Percentiles rank a stretch among this genome's conserved stretches.
phyloP scores from a whole-genome alignment of 108 stramenopile species.

The Skeletonema menzelii region DNA sequence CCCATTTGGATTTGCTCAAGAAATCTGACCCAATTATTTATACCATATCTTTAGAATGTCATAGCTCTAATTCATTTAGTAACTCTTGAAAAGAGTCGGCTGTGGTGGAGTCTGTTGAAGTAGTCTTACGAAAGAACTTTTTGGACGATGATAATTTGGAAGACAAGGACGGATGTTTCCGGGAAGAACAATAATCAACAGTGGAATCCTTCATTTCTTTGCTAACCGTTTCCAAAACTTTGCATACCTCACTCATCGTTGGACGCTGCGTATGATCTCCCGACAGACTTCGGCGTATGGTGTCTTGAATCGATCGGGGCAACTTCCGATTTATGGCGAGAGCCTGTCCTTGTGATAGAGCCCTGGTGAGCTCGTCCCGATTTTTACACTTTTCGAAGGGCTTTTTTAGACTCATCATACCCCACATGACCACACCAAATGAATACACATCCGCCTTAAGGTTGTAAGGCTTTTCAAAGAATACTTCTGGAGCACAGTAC shows the following conservation, averaged over 20 bases:
- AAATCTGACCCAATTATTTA: background rate
- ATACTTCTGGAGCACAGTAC: slow-evolving; percentile 10
- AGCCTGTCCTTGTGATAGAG: no score
- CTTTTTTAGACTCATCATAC: background rate
- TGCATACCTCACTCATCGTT: background rate
- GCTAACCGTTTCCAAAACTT: background rate
- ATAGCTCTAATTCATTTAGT: no score
- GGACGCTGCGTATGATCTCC: background rate
- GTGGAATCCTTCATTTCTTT: background rate
- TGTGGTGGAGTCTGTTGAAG: no score
- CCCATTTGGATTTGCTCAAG: background rate
- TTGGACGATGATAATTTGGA: no score
- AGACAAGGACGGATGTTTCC: no score
- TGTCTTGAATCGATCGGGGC: background rate
- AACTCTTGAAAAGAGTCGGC: no score
- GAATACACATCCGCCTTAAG: slow-evolving; percentile 18
- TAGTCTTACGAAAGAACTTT: no score
- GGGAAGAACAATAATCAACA: background rate
- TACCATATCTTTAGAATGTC: background rate
- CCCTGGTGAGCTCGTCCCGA: no score
- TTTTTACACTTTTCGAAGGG: slow-evolving; percentile 26
- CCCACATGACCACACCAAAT: slow-evolving; percentile 1
- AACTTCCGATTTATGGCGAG: background rate
- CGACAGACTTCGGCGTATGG: background rate
- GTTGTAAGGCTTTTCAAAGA: slow-evolving; percentile 65